Evolutionary conservation across 2,329 filamentous ascomycete genomes (phyloP).

Genomic region (Zasmidium citrigriseum): DNA sequence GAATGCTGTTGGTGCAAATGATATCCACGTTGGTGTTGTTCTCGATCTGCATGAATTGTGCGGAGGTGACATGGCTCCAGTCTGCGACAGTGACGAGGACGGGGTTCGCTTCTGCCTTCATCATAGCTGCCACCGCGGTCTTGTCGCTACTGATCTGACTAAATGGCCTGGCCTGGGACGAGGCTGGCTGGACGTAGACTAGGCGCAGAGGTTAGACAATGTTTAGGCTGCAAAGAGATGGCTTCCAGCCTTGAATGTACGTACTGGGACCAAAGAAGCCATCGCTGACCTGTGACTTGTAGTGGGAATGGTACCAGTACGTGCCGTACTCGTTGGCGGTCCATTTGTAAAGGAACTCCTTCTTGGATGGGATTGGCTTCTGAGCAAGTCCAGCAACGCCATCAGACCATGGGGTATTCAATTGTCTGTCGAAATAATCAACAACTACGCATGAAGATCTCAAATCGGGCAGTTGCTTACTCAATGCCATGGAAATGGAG

Average conservation of each 20-base stretch:
- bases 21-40: neutral
- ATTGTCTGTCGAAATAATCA: slow-evolving; percentile 6
- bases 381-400: slow-evolving; percentile 24
- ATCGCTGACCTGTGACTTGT: slow-evolving; percentile 16
- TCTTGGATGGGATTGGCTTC: slow-evolving; percentile 18
- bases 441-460: neutral
- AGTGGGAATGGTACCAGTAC: slow-evolving; percentile 22
- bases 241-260: too few species aligned
- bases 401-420: slow-evolving; percentile 25
- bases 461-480: neutral
- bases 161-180: neutral
- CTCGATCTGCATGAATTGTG: neutral
- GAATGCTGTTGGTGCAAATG: slow-evolving; percentile 14
- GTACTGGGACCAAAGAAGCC: slow-evolving; percentile 21
- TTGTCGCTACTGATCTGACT: neutral
- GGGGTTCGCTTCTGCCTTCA: slow-evolving; percentile 1
- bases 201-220: too few species aligned
- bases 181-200: neutral
- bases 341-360: slow-evolving; percentile 19
- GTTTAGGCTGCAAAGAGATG: too few species aligned
- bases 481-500: slow-evolving; percentile 25
- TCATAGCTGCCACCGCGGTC: neutral
- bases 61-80: neutral
- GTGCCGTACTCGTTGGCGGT: slow-evolving; percentile 16
- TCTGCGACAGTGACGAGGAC: slow-evolving; percentile 1